phyloP scores from a whole-genome alignment of 306 rosid genomes.

The Fagus crenata region DNA sequence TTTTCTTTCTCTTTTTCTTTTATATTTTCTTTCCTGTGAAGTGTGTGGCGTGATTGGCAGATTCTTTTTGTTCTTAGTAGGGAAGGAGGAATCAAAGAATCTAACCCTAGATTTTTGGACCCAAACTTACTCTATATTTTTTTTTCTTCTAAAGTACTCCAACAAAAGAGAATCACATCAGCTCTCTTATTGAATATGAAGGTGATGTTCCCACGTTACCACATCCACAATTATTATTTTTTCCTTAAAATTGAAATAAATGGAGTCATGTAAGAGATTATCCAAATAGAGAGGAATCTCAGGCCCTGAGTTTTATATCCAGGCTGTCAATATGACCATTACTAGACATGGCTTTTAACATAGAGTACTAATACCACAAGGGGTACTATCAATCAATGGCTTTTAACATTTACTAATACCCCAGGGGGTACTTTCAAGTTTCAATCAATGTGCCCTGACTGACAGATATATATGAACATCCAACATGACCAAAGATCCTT shows the following conservation, averaged over 20 bases:
- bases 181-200: slow-evolving; percentile 25
- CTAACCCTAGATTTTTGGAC: slow-evolving; percentile 77
- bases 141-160: slow-evolving; percentile 35
- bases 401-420: slow-evolving; percentile 34
- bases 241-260: slow-evolving; percentile 28
- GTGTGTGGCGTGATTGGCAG: slow-evolving; percentile 66
- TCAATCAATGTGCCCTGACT: slow-evolving; percentile 23
- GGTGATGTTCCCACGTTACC: slow-evolving; percentile 36
- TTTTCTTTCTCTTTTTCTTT: slow-evolving; percentile 24
- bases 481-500: background rate
- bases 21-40: slow-evolving; percentile 33
- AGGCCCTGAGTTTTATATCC: slow-evolving; percentile 41
- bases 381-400: slow-evolving; percentile 25
- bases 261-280: slow-evolving; percentile 31
- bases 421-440: slow-evolving; percentile 18
- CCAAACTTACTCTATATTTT: slow-evolving; percentile 38
- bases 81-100: slow-evolving; percentile 88
- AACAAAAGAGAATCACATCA: slow-evolving; percentile 36
- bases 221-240: slow-evolving; percentile 11
- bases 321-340: slow-evolving; percentile 38
- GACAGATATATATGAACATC: slow-evolving; percentile 9
- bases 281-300: slow-evolving; percentile 48
- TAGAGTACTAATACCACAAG: slow-evolving; percentile 32
- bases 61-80: slow-evolving; percentile 83
- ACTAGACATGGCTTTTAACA: slow-evolving; percentile 42